Evolutionary conservation across 306 rosid species (phyloP).

Genomic region (Heteromeles arbutifolia): DNA sequence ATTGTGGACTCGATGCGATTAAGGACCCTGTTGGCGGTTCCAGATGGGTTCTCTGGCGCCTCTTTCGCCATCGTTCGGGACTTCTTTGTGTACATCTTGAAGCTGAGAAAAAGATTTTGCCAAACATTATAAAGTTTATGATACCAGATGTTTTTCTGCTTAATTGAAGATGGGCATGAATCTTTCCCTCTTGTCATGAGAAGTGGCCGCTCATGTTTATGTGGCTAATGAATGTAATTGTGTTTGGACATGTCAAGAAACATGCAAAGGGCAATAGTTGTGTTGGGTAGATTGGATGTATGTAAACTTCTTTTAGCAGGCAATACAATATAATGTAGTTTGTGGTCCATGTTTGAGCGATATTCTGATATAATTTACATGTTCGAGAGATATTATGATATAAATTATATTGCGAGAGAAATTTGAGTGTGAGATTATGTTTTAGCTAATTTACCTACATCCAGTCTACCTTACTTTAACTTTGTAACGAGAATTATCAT

Average conservation of each 20-base stretch:
- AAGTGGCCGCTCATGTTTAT: not conserved
- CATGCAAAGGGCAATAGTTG: not conserved
- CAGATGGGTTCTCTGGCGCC: not conserved
- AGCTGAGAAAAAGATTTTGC: not conserved
- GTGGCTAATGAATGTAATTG: not conserved
- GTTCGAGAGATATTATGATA: too few species aligned
- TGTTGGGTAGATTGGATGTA: not conserved
- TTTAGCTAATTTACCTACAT: too few species aligned
- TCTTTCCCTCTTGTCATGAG: not conserved
- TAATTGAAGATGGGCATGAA: constrained; percentile 1
- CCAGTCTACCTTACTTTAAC: too few species aligned
- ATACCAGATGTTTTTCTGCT: not conserved
- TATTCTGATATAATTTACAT: too few species aligned
- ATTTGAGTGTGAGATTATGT: too few species aligned
- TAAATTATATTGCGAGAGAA: too few species aligned
- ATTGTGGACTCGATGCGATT: not conserved
- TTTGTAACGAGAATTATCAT: too few species aligned
- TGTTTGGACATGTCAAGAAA: constrained; percentile 3
- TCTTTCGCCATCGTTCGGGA: not conserved
- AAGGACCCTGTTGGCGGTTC: not conserved
- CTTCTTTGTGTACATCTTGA: not conserved
- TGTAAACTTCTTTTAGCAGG: not conserved
- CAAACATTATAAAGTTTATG: not conserved
- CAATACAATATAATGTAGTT: not conserved
- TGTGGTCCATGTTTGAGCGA: not conserved